Evolutionary conservation across 1,284 basidiomycete species (phyloP), one percentile per base, ranked within the genome.

Genomic region (Wallemia hederae): DNA sequence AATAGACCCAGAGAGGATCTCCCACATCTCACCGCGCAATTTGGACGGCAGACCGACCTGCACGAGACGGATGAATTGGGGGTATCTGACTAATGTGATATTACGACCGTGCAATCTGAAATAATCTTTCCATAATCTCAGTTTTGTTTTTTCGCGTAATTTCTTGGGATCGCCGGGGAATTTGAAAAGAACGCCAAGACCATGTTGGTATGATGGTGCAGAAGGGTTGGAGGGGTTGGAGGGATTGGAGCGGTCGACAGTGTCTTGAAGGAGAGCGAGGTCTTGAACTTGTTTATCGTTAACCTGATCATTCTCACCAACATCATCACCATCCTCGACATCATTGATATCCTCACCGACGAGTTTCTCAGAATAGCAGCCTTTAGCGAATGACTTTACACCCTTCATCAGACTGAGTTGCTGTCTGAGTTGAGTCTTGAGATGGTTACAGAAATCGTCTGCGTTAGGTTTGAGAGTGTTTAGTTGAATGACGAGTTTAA

Each of bases 1-100:
- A 62, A 97, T 76, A 0, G 91, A 94, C 0, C 94, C 94, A 5
- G 89, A 92, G 27, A 96, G 78, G 1, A 90, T 84, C 72, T 99
- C 94, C 94, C 94, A 99, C 72, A 98, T 83, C 71, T 98, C 94
- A 17, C 94, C 94, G 34, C 94, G 81, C 11, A 99, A 77, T 24
- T 88, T 78, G 67, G 94, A 96, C 0, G 94, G 94, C 7, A 99
- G 76, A 60, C 94, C 94, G 61, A 98, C 94, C 73, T 97, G 94
- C 1, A 98, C 83, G 19, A 99, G 78, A 24, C 94, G 82, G 39
- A 91, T 92, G 69, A 90, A 92, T 69, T 94, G 86, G 0, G 94
- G 94, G 70, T 97, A 98, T 55, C 92, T 83, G 31, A 98, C 75
- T n/a, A 97, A 78, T 27, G 86, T 83, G 14, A 92, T 75, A 67